Percentiles rank a stretch among this genome's conserved stretches.
Evolutionary conservation across 1,284 basidiomycete species (phyloP).

Genomic region (Porogramme epimiltina): DNA sequence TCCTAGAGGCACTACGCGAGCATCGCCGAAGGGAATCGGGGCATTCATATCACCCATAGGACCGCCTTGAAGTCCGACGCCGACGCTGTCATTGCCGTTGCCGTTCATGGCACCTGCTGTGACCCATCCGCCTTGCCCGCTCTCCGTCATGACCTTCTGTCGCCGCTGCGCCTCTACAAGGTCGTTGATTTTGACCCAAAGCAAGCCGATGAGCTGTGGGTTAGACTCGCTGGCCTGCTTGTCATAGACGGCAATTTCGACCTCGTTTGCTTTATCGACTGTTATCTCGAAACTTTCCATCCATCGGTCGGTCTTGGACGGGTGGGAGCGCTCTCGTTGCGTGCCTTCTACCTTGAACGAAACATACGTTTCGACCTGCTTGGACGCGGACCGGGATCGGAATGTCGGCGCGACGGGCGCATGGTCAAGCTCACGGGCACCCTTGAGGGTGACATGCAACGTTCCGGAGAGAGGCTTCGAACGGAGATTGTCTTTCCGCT

Average conservation of each 20-base stretch:
- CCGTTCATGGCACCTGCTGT: slow-evolving; percentile 85
- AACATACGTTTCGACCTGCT: slow-evolving; percentile 87
- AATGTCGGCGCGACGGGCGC: slow-evolving; percentile 68
- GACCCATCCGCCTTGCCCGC: slow-evolving; percentile 89
- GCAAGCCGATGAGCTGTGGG: slow-evolving; percentile 89
- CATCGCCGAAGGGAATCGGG: slow-evolving; percentile 51
- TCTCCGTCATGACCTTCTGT: slow-evolving; percentile 89
- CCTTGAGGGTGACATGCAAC: slow-evolving; percentile 86
- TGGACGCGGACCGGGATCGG: slow-evolving; percentile 74
- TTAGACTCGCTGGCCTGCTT: slow-evolving; percentile 80
- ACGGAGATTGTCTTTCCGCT: slow-evolving; percentile 88
- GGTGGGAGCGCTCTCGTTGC: slow-evolving; percentile 89
- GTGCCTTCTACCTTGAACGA: slow-evolving; percentile 97
- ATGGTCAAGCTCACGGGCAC: slow-evolving; percentile 94
- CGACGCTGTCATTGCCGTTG: slow-evolving; percentile 38
- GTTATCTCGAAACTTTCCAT: slow-evolving; percentile 96
- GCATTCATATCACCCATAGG: slow-evolving; percentile 56
- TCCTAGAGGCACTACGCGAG: slow-evolving; percentile 27
- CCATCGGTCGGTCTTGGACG: slow-evolving; percentile 94
- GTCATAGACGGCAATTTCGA: slow-evolving; percentile 96
- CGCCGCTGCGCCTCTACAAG: slow-evolving; percentile 93
- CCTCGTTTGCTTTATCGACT: slow-evolving; percentile 98
- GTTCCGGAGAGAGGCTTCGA: slow-evolving; percentile 95
- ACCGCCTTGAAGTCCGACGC: slow-evolving; percentile 32
- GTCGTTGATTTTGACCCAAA: slow-evolving; percentile 96